phyloP scores from a whole-genome alignment of 345 rosid genomes.

The Anacardium occidentale region DNA sequence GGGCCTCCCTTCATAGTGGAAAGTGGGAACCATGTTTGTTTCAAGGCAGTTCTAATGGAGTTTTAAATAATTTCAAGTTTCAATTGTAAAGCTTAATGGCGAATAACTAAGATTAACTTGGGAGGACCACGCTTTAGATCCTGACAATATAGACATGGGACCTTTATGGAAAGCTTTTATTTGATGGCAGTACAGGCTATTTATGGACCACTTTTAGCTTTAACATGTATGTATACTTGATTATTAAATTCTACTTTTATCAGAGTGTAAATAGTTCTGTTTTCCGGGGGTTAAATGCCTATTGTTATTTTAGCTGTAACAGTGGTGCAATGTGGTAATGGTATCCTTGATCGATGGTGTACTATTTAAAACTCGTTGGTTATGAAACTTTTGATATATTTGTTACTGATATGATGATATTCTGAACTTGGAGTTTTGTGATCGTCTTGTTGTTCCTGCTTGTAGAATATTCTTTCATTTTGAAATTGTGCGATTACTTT shows the following conservation, averaged over 20 bases:
- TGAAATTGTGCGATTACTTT: conserved; percentile 7
- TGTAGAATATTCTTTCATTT: conserved; percentile 9
- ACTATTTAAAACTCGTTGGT: not conserved
- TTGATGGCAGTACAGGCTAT: not conserved
- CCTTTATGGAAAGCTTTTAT: not conserved
- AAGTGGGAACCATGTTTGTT: not conserved
- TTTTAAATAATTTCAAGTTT: conserved; percentile 4
- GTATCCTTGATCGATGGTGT: not conserved
- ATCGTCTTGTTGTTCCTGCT: not conserved
- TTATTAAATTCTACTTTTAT: not conserved
- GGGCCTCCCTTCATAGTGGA: not conserved
- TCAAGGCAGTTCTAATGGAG: not conserved
- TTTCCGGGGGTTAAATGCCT: not conserved
- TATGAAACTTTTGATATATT: not conserved
- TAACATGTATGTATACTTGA: conserved; percentile 12
- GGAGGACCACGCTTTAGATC: conserved; percentile 3
- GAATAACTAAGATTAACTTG: not conserved
- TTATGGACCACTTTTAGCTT: conserved; percentile 27
- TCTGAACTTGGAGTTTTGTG: conserved; percentile 11
- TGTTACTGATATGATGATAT: not conserved
- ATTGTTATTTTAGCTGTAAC: not conserved
- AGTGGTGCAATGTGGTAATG: not conserved
- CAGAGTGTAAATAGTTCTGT: not conserved
- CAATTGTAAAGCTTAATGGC: not conserved
- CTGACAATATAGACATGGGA: conserved; percentile 11